A percentile compares a stretch with the other conserved stretches of the same genome.
These are phyloP conservation scores for Pseudotsuga menziesii DNA, from an alignment of 75 land plant genomes.

Conservation along the genomic window DNA sequence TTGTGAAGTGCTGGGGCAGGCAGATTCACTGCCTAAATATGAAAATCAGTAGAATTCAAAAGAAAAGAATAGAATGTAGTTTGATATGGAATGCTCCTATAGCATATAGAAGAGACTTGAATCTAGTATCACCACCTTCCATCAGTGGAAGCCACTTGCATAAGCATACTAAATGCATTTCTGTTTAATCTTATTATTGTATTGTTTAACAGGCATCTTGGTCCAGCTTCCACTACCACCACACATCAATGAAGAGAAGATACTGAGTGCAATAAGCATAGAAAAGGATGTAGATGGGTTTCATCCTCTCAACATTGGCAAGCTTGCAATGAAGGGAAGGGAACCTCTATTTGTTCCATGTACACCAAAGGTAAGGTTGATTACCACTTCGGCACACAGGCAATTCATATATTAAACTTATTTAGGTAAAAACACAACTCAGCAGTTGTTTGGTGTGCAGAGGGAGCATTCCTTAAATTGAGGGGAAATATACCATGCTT, in stretches of 20 bases:
- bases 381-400: background rate
- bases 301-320: constrained; percentile 90
- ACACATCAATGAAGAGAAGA: constrained; percentile 83
- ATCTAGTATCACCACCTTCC: no score
- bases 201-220: constrained; percentile 53
- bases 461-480: background rate
- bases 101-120: no score
- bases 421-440: background rate
- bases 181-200: no score
- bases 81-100: no score
- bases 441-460: background rate
- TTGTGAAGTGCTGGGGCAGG: no score
- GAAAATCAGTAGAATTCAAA: no score
- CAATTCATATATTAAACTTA: background rate
- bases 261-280: constrained; percentile 62
- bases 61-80: no score
- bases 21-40: no score
- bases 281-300: constrained; percentile 96
- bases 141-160: no score
- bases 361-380: constrained; percentile 66
- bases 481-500: background rate
- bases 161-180: no score
- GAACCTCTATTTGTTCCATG: constrained; percentile 80
- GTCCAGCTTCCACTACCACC: constrained; percentile 85
- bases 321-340: constrained; percentile 90